Evolutionary conservation across 345 rosid species (phyloP), one percentile per base, ranked within the genome.

Genomic region (Bretschneidera sinensis): DNA sequence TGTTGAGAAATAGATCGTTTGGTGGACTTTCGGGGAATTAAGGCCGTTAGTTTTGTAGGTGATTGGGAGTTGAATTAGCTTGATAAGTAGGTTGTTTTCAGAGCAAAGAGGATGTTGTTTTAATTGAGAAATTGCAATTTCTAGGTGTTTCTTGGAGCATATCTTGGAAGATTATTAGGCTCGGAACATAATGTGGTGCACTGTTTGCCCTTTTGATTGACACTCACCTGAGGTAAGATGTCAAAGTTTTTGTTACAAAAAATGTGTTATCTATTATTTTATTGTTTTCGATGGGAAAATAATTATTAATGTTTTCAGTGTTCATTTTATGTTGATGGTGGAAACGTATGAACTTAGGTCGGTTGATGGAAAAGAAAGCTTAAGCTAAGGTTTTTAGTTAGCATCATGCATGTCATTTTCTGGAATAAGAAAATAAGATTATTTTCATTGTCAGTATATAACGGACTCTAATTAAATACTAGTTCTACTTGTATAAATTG

Each of bases 111-210:
- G 62, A 21, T 54, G 57, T 39, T 64, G 61, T 55, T 60, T 83
- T 88, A 67, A 78, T 83, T 56, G 66, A 68, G 71, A 73, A 79
- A 70, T 72, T 83, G 79, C 65, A 51, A 76, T 71, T 79, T 81
- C 67, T 89, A 84, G 87, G 91, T 81, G 61, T 76, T 81, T 24
- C 76, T 64, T 83, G 86, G 92, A 79, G 84, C 81, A 50, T 72
- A 55, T 69, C 77, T 73, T 80, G 79, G 84, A 85, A 79, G 88
- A 74, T 76, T 74, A 81, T 70, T 84, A 82, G 83, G 71, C 78
- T 82, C 66, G 83, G 77, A 74, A 75, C 74, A 35, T 85, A 72
- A 63, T 60, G 72, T 64, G 70, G 76, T 81, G 76, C 77, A 65
- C 49, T 61, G 43, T 75, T 63, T 82, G 70, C 50, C 75, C 71